Base-by-base conservation (phyloP, 2,329 filamentous ascomycete species). In the Gaeumannomyces sp. region DNA sequence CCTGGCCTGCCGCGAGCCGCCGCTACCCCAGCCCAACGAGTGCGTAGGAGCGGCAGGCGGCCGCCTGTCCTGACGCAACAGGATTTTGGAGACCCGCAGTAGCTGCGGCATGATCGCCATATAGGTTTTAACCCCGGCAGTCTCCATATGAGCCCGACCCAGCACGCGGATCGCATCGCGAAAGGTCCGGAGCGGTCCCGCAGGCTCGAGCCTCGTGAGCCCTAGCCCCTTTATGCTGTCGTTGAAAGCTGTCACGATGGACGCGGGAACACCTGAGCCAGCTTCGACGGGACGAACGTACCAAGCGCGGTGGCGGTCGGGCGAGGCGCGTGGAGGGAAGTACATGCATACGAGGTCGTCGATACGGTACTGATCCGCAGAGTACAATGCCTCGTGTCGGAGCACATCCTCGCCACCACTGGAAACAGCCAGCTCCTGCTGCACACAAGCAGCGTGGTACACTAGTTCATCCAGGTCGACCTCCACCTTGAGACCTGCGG, bases 381-480 rank as follows among this genome's bases (percentile, higher is more conserved):
- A 56, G 38, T 57, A 63, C 16, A 56, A 33, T 19, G 27, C 38
- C 61, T 63, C 61, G 50, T 63, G 61, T 5, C 61, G 61, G 19
- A 63, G 50, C 16, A 63, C 29, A 38, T 60, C 59, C 29, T 57
- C 45, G 53, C 56, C 61, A 14, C 27, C 61, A 25, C 38, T 57
- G 7, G 27, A 29, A 27, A 63, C 53, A 28, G 61, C 61, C 19
- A 63, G 45, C n/a, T 63, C 61, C 61, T 63, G 61, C 53, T 63
- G 61, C 19, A 63, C 61, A 29, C 61, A 63, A 11, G 61, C 61
- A 27, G 61, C 61, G 53, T 63, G 61, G 45, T 63, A 63, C 27
- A 57, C n/a, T 22, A 63, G 27, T 3, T 56, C 45, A 28, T 57
- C 50, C 61, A 63, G n/a, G 28, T 33, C 61, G 27, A 35, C 61